Evolutionary conservation across 2,329 filamentous ascomycete genomes (phyloP), one percentile per base, ranked within the genome.

Genomic region (Trichoderma cornu-damae): DNA sequence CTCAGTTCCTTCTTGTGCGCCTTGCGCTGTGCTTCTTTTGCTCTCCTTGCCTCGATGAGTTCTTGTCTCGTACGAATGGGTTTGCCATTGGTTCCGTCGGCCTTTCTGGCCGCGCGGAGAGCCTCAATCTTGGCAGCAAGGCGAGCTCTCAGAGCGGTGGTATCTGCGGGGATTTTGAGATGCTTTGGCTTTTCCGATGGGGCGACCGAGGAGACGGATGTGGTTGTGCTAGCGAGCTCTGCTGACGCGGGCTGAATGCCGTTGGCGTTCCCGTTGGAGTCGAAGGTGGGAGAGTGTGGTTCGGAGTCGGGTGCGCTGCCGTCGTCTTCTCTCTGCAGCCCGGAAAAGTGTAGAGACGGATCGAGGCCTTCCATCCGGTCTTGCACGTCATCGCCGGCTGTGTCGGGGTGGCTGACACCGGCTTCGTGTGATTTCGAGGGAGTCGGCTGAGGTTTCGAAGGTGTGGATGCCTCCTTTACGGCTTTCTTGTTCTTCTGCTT

Each of bases 1-100:
- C 92, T 84, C 59, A 91, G 76, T 67, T 93, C 89, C 73, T 96
- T 94, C 77, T 96, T 97, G 67, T 93, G 88, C 20, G 85, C 86
- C 70, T 92, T 93, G 61, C 90, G 85, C 70, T 91, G 85, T 59
- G 90, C 87, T 70, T 96, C 89, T 75, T 96, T 96, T 68, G 86
- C 85, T 61, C 94, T 84, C 40, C 94, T 84, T 43, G 89, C 83
- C 72, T 97, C 94, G 65, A 99, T 90, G 11, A 99, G 81, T 69
- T 97, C 92, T 73, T 96, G 88, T 60, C 94, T 84, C 60, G 90
- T 96, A 62, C 88, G 85, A 58, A 93, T 89, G 14, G 71, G 71
- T 66, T 88, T 87, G 60, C 90, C 90, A 65, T 95, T 86, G 1
- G 86, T 80, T 5, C 88, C 90, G 65, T 95, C 90, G 5, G 93